Conservation (phyloP, 345 rosid genomes). For the Trapa incisa region DNA sequence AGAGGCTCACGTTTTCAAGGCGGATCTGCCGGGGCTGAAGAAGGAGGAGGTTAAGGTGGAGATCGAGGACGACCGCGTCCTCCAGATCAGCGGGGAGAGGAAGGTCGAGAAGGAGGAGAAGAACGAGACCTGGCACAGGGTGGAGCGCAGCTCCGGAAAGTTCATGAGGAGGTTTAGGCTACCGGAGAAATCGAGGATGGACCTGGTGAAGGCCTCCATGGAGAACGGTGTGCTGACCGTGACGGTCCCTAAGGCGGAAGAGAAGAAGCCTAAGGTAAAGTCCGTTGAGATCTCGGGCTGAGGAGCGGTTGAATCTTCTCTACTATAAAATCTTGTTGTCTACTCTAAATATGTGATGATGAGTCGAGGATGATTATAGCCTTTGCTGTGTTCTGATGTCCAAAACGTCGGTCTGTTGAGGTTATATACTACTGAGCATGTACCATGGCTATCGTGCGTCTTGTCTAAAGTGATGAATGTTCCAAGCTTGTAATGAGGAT, state of each 20-base stretch:
- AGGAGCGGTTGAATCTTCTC: not conserved
- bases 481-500: no score
- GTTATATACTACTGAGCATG: no score
- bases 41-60: slow-evolving; percentile 1
- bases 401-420: no score
- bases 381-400: no score
- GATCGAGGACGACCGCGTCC: not conserved
- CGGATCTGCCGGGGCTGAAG: slow-evolving; percentile 1
- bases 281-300: not conserved
- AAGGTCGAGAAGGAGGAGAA: not conserved
- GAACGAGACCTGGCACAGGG: not conserved
- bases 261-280: not conserved
- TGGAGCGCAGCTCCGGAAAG: not conserved
- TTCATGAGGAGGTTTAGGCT: slow-evolving; percentile 1
- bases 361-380: no score
- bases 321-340: no score
- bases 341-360: no score
- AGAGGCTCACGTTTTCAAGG: not conserved
- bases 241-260: not conserved
- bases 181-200: not conserved
- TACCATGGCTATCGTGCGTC: no score
- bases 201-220: not conserved
- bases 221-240: slow-evolving; percentile 2
- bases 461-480: no score
- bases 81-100: slow-evolving; percentile 1